Evolutionary conservation across 2,329 filamentous ascomycete genomes (phyloP).

Genomic region (Blumeria graminis): DNA sequence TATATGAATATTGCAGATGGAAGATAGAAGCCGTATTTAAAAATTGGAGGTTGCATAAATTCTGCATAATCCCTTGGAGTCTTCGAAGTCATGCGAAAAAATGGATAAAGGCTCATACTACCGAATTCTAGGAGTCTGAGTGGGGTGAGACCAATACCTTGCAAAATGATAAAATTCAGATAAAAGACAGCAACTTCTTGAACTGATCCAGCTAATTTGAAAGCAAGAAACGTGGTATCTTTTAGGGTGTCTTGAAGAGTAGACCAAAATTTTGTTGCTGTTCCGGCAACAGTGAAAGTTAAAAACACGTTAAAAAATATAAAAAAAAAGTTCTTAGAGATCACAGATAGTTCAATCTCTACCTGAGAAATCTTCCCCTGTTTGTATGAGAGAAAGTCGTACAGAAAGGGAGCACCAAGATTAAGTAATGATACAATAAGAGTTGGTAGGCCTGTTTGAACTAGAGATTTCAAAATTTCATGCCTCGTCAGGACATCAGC

Average conservation of each 20-base stretch:
- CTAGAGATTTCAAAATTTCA: conserved; percentile 45
- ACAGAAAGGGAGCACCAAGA: conserved; percentile 74
- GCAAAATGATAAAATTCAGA: conserved; percentile 78
- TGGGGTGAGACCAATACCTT: conserved; percentile 80
- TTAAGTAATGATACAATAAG: conserved; percentile 69
- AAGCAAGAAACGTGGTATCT: conserved; percentile 58
- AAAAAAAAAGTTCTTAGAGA: conserved; percentile 99
- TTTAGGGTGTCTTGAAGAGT: conserved; percentile 50
- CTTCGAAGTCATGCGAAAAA: conserved; percentile 52
- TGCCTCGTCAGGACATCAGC: conserved; percentile 43
- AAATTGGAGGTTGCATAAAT: conserved; percentile 57
- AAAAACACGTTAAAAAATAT: conserved; percentile 98
- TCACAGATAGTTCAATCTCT: conserved; percentile 79
- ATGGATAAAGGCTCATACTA: conserved; percentile 58
- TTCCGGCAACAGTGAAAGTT: conserved; percentile 72
- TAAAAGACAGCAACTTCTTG: conserved; percentile 63
- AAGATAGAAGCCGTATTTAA: conserved; percentile 90
- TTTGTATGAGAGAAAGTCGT: conserved; percentile 72
- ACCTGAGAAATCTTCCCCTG: conserved; percentile 92
- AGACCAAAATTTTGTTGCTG: conserved; percentile 48
- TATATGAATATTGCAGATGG: conserved; percentile 82
- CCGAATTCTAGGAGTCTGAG: conserved; percentile 82
- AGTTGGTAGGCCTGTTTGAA: conserved; percentile 75
- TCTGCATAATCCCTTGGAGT: conserved; percentile 79
- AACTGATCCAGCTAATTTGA: conserved; percentile 50